Evolutionary conservation across 2,329 filamentous ascomycete genomes (phyloP), one percentile per base, ranked within the genome.

Genomic region (Ophiostoma ulmi): DNA sequence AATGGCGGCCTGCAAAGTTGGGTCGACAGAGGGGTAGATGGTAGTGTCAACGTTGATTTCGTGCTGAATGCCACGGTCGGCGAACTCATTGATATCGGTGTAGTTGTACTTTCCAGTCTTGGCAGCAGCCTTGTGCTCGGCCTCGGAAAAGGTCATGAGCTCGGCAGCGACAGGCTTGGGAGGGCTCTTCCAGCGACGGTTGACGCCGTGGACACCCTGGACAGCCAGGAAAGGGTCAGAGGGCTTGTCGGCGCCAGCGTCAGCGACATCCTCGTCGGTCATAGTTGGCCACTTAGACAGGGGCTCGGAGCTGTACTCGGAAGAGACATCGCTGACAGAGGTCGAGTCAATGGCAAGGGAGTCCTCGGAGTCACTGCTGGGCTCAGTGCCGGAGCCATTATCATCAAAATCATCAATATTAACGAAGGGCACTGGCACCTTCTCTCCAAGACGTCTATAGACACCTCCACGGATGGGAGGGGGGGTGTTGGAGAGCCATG

Each of bases 401-500:
- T 67, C 68, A 13, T 67, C 68, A 13, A 48, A 44, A 41, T 52
- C 66, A 17, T 70, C 67, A 2, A 69, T 48, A 35, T 52, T 55
- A 68, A 69, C 68, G 39, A 66, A 20, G 55, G 70, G 55, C 39
- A 68, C 66, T 6, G 67, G 65, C 48, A 58, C 14, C 48, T 68
- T 48, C 5, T 65, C 68, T 4, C 67, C 67, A 8, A 65, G n/a
- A n/a, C 65, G 72, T n/a, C 35, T 66, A 58, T 70, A 74, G 48
- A 73, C 58, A 61, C 73, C 73, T 4, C 73, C 72, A 11, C 73
- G 66, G 72, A 89, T 88, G 74, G 87, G 87, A 70, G 87, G 87
- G 74, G 87, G 87, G 74, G 83, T 80, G 78, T 87, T 88, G 72
- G 79, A 78, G 41, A 70, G 22, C 87, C 87, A 90, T 52, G 82